These are phyloP conservation scores for Exophiala xenobiotica DNA, from an alignment of 2,329 filamentous ascomycete genomes.

Conservation along the genomic window DNA sequence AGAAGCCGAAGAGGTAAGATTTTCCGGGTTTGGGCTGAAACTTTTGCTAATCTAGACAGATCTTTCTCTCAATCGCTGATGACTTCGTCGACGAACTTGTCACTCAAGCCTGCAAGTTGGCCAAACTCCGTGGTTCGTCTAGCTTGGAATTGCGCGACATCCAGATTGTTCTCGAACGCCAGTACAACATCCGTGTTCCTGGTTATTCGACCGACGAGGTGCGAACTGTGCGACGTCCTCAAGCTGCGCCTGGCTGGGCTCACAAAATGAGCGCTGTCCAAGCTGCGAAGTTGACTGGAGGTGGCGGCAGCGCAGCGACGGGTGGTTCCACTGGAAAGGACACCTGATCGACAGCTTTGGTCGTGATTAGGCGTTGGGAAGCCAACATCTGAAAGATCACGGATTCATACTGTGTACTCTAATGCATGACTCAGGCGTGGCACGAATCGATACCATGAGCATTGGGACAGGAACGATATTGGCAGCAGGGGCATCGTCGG, in stretches of 20 bases:
- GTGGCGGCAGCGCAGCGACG: slow-evolving; percentile 11
- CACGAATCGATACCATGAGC: neutral
- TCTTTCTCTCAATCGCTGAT: slow-evolving; percentile 83
- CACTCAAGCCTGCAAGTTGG: slow-evolving; percentile 80
- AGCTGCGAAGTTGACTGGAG: slow-evolving; percentile 41
- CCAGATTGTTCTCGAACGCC: slow-evolving; percentile 77
- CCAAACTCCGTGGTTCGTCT: slow-evolving; percentile 87
- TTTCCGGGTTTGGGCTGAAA: neutral
- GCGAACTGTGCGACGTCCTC: slow-evolving; percentile 88
- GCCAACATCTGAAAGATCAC: too few species aligned
- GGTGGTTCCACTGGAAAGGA: slow-evolving; percentile 16
- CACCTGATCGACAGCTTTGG: slow-evolving; percentile 4
- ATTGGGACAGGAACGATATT: neutral
- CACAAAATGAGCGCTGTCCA: slow-evolving; percentile 97
- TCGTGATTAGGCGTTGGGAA: slow-evolving; percentile 12
- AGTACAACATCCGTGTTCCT: slow-evolving; percentile 88
- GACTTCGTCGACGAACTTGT: slow-evolving; percentile 93
- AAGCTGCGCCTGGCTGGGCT: slow-evolving; percentile 85
- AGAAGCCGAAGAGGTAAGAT: slow-evolving; percentile 87
- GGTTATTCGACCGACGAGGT: slow-evolving; percentile 94
- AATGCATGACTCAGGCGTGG: neutral
- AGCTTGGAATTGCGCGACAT: slow-evolving; percentile 86
- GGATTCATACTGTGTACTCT: neutral
- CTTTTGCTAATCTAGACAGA: slow-evolving; percentile 50
- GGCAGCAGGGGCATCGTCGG: neutral